Evolutionary conservation across 2,329 filamentous ascomycete species (phyloP).

Genomic region (Pseudogymnoascus sp.): DNA sequence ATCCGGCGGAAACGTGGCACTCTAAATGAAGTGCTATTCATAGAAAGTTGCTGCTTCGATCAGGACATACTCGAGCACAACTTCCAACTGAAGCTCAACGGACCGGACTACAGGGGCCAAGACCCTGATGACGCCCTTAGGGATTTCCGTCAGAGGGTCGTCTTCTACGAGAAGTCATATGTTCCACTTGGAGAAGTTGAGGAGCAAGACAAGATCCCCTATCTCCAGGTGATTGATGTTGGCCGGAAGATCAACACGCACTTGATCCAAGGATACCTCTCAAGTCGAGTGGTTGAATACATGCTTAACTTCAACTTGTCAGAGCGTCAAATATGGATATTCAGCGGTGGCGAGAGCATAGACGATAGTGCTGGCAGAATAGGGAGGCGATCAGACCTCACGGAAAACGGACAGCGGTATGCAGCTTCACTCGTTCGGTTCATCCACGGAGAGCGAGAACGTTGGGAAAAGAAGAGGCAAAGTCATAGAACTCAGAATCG

Average conservation of each 20-base stretch:
- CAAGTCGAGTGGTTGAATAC: conserved; percentile 94
- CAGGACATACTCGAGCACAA: conserved; percentile 73
- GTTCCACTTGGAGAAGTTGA: conserved; percentile 88
- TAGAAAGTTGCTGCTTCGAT: conserved; percentile 94
- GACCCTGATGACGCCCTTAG: conserved; percentile 84
- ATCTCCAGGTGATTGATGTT: conserved; percentile 95
- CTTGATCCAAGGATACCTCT: conserved; percentile 89
- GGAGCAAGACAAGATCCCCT: conserved; percentile 62
- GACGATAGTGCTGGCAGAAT: no score
- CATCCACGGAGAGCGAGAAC: no score
- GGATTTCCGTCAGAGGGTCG: conserved; percentile 89
- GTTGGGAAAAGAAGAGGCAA: no score
- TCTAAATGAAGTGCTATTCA: conserved; percentile 74
- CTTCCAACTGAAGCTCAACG: conserved; percentile 73
- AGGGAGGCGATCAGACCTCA: no score
- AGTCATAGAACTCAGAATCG: no score
- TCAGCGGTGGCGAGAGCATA: no score
- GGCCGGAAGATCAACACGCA: conserved; percentile 97
- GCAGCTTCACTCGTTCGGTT: no score
- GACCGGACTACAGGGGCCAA: conserved; percentile 87
- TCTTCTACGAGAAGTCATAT: conserved; percentile 96
- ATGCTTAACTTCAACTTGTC: conserved; percentile 80
- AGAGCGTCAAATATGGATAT: no score
- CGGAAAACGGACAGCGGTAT: no score
- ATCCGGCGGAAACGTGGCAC: conserved; percentile 60